These are phyloP conservation scores for Amanita phalloides DNA, from an alignment of 768 basidiomycete genomes.

Conservation along the genomic window DNA sequence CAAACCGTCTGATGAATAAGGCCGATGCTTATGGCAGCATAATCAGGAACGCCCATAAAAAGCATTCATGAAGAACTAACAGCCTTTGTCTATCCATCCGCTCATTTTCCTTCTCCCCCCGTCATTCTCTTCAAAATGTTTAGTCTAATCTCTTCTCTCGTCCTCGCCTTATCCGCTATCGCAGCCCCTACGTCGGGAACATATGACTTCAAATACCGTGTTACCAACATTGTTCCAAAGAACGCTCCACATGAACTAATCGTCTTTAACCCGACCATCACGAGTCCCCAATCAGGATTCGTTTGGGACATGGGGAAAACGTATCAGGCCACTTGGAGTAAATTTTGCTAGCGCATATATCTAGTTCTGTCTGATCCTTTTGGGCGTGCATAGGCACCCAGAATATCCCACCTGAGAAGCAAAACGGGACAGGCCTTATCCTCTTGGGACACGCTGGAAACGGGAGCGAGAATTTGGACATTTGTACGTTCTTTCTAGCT, in stretches of 20 bases:
- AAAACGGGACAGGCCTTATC: conserved; percentile 23
- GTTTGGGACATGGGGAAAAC: conserved; percentile 23
- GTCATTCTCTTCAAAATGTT: background rate
- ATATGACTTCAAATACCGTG: background rate
- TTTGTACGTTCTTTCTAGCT: conserved; percentile 19
- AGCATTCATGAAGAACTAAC: no score
- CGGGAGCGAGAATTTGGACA: conserved; percentile 36
- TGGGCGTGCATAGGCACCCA: conserved; percentile 10
- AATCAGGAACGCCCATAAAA: no score
- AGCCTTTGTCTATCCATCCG: no score
- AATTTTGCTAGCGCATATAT: background rate
- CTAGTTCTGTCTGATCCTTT: background rate
- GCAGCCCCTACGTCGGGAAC: background rate
- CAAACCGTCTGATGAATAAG: no score
- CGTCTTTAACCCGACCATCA: conserved; percentile 29
- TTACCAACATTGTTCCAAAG: background rate
- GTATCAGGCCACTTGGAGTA: conserved; percentile 30
- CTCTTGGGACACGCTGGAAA: conserved; percentile 27
- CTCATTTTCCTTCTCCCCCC: background rate
- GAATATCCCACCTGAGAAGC: conserved; percentile 25
- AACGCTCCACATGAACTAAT: conserved; percentile 10
- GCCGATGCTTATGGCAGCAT: no score
- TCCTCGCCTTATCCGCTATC: background rate
- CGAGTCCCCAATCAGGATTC: conserved; percentile 15
- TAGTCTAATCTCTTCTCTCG: background rate